Evolutionary conservation across 495 filamentous ascomycete species (phyloP), one percentile per base, ranked within the genome.

Genomic region (Aspergillus biplanus): DNA sequence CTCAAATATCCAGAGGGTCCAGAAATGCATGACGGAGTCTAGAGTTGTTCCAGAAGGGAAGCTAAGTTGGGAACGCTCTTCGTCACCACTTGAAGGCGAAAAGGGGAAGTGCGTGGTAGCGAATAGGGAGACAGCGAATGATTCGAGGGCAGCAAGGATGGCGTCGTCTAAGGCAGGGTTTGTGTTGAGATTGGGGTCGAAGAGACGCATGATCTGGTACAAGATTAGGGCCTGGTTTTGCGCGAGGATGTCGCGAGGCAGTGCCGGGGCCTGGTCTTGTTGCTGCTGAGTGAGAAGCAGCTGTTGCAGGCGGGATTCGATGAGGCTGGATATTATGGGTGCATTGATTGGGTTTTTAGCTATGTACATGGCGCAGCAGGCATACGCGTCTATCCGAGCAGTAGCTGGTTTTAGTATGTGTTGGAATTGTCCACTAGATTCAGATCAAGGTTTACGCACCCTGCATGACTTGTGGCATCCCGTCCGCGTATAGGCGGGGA

Each of bases 141-240:
- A 63, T 56, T 71, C 66, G 11, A 87, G 71, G 18, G 76, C 75
- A 0, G 77, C 69, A 16, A 83, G 42, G 44, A 42, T 80, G 16
- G 79, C 66, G 18, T 66, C 52, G 57, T 85, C 83, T 18, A 83
- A 80, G 27, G 78, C 66, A 2, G 76, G 73, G 7, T 79, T 76
- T 50, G 78, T 75, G 35, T 80, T 75, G 52, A 86, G 78, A 65
- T 86, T 81, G 33, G 81, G 83, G 65, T 87, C 84, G 63, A 86
- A 86, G 16, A 89, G 73, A 11, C 80, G 75, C 62, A 87, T 83
- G 52, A 86, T 77, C 59, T 71, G 65, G 52, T 75, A 68, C 46
- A 75, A 35, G 62, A 80, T 63, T 58, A 81, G 56, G 61, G 78
- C 64, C 35, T 79, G 71, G 21, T 72, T 56, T 48, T 66, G 68